Conservation (phyloP, 2,329 filamentous ascomycete species). For the Neofusicoccum kwambonambiense region DNA sequence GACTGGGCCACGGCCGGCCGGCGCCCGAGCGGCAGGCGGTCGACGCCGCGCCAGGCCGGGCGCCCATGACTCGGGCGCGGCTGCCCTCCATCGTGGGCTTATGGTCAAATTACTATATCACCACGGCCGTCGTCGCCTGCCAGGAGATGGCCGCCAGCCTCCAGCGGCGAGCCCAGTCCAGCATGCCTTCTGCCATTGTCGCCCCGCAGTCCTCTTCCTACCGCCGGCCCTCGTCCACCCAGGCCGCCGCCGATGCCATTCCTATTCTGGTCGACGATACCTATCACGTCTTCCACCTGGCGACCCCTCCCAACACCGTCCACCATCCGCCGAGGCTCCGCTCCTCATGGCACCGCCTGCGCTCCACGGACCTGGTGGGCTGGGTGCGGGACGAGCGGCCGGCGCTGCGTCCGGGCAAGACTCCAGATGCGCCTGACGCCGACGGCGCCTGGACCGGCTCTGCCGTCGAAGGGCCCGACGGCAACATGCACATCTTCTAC, state of each 20-base stretch:
- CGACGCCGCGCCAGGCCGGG: neutral
- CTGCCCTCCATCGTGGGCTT: neutral
- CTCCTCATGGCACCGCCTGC: slow-evolving; percentile 34
- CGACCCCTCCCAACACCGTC: slow-evolving; percentile 29
- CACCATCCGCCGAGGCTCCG: slow-evolving; percentile 35
- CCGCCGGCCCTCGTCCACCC: slow-evolving; percentile 28
- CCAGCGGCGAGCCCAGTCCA: neutral
- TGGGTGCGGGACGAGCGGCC: slow-evolving; percentile 31
- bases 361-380: slow-evolving; percentile 30
- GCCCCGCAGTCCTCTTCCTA: neutral
- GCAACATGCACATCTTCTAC: slow-evolving; percentile 39
- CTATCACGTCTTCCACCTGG: slow-evolving; percentile 39
- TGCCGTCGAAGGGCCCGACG: slow-evolving; percentile 33
- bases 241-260: slow-evolving; percentile 39
- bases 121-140: neutral
- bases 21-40: neutral
- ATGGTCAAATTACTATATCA: neutral
- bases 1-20: neutral
- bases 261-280: slow-evolving; percentile 37
- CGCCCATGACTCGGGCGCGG: neutral
- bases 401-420: slow-evolving; percentile 25
- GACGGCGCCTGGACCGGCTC: slow-evolving; percentile 39
- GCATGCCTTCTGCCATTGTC: neutral
- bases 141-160: neutral
- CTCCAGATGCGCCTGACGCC: slow-evolving; percentile 27